These are phyloP conservation scores for Penicillium verrucosum DNA, from an alignment of 2,329 filamentous ascomycete genomes.

Conservation along the genomic window DNA sequence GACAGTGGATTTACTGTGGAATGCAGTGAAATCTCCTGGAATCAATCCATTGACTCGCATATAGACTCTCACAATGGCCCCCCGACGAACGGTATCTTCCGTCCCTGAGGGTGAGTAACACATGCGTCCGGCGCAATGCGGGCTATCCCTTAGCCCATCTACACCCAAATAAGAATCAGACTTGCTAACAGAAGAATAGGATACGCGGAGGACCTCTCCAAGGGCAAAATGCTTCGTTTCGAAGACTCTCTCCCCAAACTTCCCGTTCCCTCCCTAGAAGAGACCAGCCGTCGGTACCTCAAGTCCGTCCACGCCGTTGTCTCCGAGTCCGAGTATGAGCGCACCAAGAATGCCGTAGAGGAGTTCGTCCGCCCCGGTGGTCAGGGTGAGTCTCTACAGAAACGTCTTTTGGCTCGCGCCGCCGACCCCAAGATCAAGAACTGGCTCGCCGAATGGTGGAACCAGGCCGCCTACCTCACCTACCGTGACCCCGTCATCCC, in stretches of 20 bases:
- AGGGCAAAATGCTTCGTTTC: slow-evolving; percentile 63
- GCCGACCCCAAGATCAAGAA: slow-evolving; percentile 81
- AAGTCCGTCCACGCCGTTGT: slow-evolving; percentile 65
- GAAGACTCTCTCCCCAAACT: slow-evolving; percentile 63
- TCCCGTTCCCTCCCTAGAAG: slow-evolving; percentile 62
- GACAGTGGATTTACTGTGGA: neutral
- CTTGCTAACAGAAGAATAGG: slow-evolving; percentile 41
- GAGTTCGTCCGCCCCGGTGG: slow-evolving; percentile 88
- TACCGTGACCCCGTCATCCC: slow-evolving; percentile 96
- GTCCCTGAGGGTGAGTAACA: slow-evolving; percentile 45
- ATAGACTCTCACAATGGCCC: slow-evolving; percentile 41
- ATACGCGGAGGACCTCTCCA: slow-evolving; percentile 62
- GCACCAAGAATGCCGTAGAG: slow-evolving; percentile 73
- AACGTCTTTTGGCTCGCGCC: slow-evolving; percentile 75
- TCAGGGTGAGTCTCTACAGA: slow-evolving; percentile 77
- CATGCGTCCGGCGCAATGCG: slow-evolving; percentile 13
- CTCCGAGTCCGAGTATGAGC: slow-evolving; percentile 56
- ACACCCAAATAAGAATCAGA: neutral
- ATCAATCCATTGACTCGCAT: slow-evolving; percentile 12
- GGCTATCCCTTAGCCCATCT: neutral
- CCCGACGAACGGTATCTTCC: slow-evolving; percentile 44
- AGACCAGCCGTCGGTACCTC: slow-evolving; percentile 62
- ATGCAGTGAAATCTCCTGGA: neutral
- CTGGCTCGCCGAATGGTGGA: slow-evolving; percentile 99
- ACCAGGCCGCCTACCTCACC: slow-evolving; percentile 83